phyloP scores from a whole-genome alignment of 768 basidiomycete species.

The Pholiota molesta region DNA sequence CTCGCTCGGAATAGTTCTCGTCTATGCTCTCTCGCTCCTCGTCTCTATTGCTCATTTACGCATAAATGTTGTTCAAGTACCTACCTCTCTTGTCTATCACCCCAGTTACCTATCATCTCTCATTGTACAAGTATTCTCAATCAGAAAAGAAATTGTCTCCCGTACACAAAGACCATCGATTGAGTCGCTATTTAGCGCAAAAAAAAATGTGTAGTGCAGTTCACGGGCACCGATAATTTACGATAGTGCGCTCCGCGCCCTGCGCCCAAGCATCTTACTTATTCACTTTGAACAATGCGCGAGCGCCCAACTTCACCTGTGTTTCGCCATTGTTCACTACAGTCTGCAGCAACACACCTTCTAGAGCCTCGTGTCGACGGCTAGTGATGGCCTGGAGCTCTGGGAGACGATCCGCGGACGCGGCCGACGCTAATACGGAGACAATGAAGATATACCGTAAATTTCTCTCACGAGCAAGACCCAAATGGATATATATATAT shows the following conservation, averaged over 20 bases:
- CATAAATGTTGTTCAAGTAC: neutral
- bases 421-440: neutral
- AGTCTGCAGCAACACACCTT: neutral
- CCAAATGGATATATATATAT: neutral
- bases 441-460: neutral
- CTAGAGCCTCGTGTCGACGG: neutral
- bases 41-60: neutral
- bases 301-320: neutral
- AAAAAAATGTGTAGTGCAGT: neutral
- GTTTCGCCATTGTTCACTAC: neutral
- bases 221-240: neutral
- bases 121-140: too few relatives aligned
- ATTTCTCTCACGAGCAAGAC: too few relatives aligned
- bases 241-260: neutral
- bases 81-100: neutral
- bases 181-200: too few relatives aligned
- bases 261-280: neutral
- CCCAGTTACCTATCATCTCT: too few relatives aligned
- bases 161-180: too few relatives aligned
- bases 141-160: neutral
- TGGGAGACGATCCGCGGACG: neutral
- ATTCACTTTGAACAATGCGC: neutral
- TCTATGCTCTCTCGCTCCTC: neutral
- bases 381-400: neutral
- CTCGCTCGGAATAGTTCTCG: neutral